Evolutionary conservation across 352 stramenopile genomes (phyloP), one percentile per base, ranked within the genome.

Genomic region (Globisporangium irregulare): DNA sequence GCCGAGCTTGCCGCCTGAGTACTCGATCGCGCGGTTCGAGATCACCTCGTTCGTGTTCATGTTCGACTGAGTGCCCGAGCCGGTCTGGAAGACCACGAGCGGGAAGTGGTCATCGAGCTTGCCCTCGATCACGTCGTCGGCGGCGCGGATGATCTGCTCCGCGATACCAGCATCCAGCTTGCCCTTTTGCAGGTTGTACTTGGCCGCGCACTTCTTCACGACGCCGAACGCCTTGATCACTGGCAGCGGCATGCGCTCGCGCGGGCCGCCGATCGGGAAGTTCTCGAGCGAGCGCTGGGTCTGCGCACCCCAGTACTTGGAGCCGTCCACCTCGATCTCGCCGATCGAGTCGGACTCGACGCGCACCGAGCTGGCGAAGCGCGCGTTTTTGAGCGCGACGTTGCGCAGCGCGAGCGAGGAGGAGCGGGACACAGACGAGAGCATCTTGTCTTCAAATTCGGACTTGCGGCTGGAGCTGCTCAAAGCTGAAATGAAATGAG

Each of bases 241-340:
- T 22, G 96, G 84, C 58, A 98, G 72, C 22, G 96, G 96, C 97
- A 99, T 99, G 55, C 86, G 89, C 59, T 94, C 92, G 50, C 81
- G 79, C 4, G 67, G 70, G 25, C 90, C 90, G 36, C 96, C 96
- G 71, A 99, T 99, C 36, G 92, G 91, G 78, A 99, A 99, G 82
- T 99, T 99, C 71, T 93, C 68, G 43, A 98, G 82, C 36, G 92
- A 98, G 69, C 97, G 90, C 84, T 99, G 94, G 15, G 97, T 99
- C 77, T 98, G 93, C 32, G 86, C 93, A n/a, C 93, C 93, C 89
- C 91, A 98, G 68, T 97, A 97, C 71, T 86, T 93, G 66, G 90
- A 79, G 55, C 78, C 68, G 51, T 93, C 87, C 32, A 97, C 91
- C 41, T 93, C 20, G 20, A 97, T 82, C 51, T 92, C 75, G 41